phyloP scores from a whole-genome alignment of 1,139 yeast genomes.

The Ogataea hybrid region DNA sequence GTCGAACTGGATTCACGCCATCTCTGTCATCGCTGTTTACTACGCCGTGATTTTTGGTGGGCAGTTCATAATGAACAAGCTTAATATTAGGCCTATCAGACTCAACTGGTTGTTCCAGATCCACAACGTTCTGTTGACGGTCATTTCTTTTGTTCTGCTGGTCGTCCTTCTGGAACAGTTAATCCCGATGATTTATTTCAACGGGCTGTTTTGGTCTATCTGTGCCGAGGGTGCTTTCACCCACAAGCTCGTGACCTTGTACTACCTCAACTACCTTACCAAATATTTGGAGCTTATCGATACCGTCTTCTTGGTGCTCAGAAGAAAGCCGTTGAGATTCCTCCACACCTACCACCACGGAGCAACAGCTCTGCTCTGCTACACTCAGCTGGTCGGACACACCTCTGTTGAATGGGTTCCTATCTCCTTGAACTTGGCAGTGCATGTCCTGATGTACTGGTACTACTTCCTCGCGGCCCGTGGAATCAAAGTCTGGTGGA shows the following conservation, averaged over 20 bases:
- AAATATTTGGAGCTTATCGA: constrained; percentile 72
- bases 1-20: constrained; percentile 67
- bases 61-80: constrained; percentile 47
- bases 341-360: constrained; percentile 85
- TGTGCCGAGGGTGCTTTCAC: constrained; percentile 69
- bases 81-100: constrained; percentile 40
- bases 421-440: constrained; percentile 67
- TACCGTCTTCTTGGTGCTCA: constrained; percentile 70
- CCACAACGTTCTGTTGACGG: constrained; percentile 65
- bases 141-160: constrained; percentile 57
- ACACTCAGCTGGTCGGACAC: constrained; percentile 71
- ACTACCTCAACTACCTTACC: constrained; percentile 72
- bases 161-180: constrained; percentile 68
- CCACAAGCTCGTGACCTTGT: constrained; percentile 61
- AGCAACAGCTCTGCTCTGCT: constrained; percentile 78
- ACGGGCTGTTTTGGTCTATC: constrained; percentile 68
- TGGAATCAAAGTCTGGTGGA: constrained; percentile 87
- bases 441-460: constrained; percentile 82
- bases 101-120: constrained; percentile 64
- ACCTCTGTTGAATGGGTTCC: constrained; percentile 83
- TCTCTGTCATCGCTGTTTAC: constrained; percentile 60
- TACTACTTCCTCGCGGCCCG: constrained; percentile 78
- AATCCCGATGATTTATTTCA: constrained; percentile 57
- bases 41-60: constrained; percentile 93
- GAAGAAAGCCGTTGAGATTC: constrained; percentile 70